Conservation (phyloP, 1,139 yeast genomes). For the Scheffersomyces segobiensis region DNA sequence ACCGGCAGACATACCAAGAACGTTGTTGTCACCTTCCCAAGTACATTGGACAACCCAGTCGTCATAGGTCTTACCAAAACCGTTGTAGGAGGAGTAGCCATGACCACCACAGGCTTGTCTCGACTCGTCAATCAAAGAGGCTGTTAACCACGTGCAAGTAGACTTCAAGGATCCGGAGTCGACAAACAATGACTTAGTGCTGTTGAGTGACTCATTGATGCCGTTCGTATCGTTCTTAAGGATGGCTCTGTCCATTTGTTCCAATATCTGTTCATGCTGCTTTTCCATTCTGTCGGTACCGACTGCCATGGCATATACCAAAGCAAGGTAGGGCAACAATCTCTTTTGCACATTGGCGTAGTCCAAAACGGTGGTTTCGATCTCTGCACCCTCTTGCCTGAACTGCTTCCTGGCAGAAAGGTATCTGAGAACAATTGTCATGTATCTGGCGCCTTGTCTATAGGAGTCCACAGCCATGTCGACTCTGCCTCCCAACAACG, state of each 20-base stretch:
- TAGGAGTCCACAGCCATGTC: conserved; percentile 85
- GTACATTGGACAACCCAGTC: conserved; percentile 98
- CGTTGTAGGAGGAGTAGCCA: conserved; percentile 88
- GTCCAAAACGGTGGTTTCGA: conserved; percentile 70
- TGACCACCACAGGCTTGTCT: conserved; percentile 98
- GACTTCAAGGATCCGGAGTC: conserved; percentile 90
- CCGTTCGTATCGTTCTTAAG: conserved; percentile 40
- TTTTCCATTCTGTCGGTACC: conserved; percentile 66
- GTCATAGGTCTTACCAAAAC: conserved; percentile 82
- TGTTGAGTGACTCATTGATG: conserved; percentile 53
- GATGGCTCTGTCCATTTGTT: conserved; percentile 56
- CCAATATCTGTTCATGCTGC: conserved; percentile 53
- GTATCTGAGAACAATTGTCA: conserved; percentile 83
- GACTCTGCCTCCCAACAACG: conserved; percentile 85
- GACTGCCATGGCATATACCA: conserved; percentile 74
- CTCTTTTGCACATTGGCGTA: conserved; percentile 88
- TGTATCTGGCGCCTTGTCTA: conserved; percentile 75
- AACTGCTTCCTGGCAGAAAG: conserved; percentile 91
- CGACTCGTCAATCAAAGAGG: conserved; percentile 78
- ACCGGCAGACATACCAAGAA: conserved; percentile 81
- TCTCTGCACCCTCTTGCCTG: conserved; percentile 35
- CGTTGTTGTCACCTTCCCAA: conserved; percentile 96
- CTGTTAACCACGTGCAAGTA: conserved; percentile 83
- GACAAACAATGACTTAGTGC: conserved; percentile 76
- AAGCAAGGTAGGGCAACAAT: conserved; percentile 75